These are phyloP conservation scores for Psilocybe cubensis DNA, from an alignment of 768 basidiomycete species.

Conservation along the genomic window DNA sequence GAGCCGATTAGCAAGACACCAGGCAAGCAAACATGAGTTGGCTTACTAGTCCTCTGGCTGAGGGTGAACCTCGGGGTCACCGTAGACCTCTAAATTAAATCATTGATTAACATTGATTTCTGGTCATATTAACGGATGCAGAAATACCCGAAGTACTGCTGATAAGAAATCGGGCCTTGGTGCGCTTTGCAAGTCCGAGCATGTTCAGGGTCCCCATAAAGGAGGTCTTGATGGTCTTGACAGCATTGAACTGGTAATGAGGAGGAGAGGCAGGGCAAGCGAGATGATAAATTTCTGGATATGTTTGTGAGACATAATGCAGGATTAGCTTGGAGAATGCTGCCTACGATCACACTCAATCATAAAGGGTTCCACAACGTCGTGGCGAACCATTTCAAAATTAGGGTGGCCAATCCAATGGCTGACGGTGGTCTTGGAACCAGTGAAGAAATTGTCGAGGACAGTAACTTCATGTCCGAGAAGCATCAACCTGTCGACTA, in stretches of 20 bases:
- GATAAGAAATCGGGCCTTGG: conserved; percentile 96
- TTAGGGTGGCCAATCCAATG: conserved; percentile 99
- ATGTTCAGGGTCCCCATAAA: conserved; percentile 99
- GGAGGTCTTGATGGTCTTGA: conserved; percentile 98
- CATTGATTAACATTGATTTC: conserved; percentile 8
- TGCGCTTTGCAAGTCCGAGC: conserved; percentile 97
- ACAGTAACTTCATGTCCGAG: conserved; percentile 98
- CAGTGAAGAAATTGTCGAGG: conserved; percentile 98
- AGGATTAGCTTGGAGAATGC: conserved; percentile 5
- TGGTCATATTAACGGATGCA: conserved; percentile 6
- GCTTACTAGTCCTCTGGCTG: conserved; percentile 94
- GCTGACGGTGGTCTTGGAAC: conserved; percentile 94
- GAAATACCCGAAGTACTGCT: conserved; percentile 87
- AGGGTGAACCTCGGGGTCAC: conserved; percentile 97
- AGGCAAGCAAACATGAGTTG: neutral
- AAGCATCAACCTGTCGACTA: conserved; percentile 97
- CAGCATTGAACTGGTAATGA: conserved; percentile 97
- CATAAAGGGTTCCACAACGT: conserved; percentile 97
- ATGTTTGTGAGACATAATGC: conserved; percentile 13
- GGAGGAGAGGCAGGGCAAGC: conserved; percentile 98
- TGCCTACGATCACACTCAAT: conserved; percentile 95
- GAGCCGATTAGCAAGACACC: conserved; percentile 15
- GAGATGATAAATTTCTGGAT: conserved; percentile 93
- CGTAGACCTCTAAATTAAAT: conserved; percentile 81
- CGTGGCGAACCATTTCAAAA: conserved; percentile 97